Percentiles rank a stretch among this genome's conserved stretches.
phyloP scores from a whole-genome alignment of 2,329 filamentous ascomycete species.

The Mycosphaerelloides madeirae region DNA sequence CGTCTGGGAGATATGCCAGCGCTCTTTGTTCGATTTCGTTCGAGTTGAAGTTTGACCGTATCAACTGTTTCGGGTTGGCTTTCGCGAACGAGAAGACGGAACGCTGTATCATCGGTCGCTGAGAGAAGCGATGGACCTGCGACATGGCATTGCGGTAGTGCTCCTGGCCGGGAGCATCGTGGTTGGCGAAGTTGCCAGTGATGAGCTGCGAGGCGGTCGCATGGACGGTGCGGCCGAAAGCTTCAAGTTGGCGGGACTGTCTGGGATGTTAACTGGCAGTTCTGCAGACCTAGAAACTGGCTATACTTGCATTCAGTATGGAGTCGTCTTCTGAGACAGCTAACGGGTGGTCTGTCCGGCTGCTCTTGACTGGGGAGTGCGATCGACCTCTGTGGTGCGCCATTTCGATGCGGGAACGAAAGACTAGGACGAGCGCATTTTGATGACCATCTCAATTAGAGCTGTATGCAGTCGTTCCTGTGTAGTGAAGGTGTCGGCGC shows the following conservation, averaged over 20 bases:
- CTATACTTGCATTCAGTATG: constrained; percentile 17
- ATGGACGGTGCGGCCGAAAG: constrained; percentile 90
- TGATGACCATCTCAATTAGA: neutral
- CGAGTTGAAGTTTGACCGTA: constrained; percentile 84
- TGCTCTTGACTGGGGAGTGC: constrained; percentile 18
- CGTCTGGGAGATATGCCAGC: constrained; percentile 80
- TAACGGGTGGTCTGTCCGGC: no score
- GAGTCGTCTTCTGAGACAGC: constrained; percentile 20
- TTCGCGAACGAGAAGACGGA: constrained; percentile 87
- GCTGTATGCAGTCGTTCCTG: no score
- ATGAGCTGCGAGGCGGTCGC: constrained; percentile 90
- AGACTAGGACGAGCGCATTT: constrained; percentile 13
- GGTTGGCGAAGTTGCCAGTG: constrained; percentile 38
- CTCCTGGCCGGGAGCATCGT: constrained; percentile 40
- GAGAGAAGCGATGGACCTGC: constrained; percentile 83
- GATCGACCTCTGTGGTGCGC: constrained; percentile 26
- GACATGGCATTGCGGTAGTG: constrained; percentile 85
- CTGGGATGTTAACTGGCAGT: neutral
- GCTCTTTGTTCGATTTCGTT: constrained; percentile 92
- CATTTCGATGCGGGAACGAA: constrained; percentile 11
- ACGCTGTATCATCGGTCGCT: constrained; percentile 76
- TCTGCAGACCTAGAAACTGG: neutral
- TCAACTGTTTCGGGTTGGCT: constrained; percentile 87
- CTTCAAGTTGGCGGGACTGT: constrained; percentile 81
- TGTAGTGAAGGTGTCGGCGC: no score